A percentile compares a stretch with the other conserved stretches of the same genome.
Evolutionary conservation across 2,329 filamentous ascomycete genomes (phyloP).

Genomic region (Corinectria fuckeliana): DNA sequence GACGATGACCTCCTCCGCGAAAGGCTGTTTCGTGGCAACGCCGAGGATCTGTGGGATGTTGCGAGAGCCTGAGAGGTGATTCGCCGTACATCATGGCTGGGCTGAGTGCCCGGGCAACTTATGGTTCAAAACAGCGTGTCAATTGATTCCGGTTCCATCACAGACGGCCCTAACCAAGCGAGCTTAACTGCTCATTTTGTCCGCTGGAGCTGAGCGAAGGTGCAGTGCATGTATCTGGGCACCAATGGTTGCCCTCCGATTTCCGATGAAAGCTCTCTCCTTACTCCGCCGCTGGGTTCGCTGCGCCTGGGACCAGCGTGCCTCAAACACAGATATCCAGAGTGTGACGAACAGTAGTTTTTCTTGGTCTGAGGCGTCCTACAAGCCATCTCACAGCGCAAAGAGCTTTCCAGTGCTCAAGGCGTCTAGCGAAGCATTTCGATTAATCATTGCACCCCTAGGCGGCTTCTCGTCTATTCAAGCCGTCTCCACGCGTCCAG

Average conservation of each 20-base stretch:
- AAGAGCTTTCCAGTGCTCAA: background rate
- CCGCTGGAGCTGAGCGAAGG: no score
- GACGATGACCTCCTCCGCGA: slow-evolving; percentile 51
- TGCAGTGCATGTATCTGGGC: no score
- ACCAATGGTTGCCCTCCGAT: background rate
- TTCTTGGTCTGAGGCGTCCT: background rate
- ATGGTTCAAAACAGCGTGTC: background rate
- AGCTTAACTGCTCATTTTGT: background rate
- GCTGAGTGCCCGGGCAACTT: background rate
- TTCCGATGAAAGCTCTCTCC: background rate
- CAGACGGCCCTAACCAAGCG: no score
- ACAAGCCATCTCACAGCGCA: background rate
- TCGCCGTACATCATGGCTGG: background rate
- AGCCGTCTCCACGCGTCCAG: background rate
- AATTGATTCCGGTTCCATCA: background rate
- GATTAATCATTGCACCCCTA: background rate
- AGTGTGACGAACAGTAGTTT: no score
- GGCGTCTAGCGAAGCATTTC: background rate
- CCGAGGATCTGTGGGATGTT: slow-evolving; percentile 55
- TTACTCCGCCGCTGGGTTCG: no score
- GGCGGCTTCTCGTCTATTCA: background rate
- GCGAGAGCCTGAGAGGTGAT: background rate
- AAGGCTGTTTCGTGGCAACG: slow-evolving; percentile 62
- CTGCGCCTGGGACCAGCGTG: no score
- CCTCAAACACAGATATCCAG: no score